Evolutionary conservation across 2,329 filamentous ascomycete genomes (phyloP), one percentile per base, ranked within the genome.

Genomic region (Verticillium tricorpus): DNA sequence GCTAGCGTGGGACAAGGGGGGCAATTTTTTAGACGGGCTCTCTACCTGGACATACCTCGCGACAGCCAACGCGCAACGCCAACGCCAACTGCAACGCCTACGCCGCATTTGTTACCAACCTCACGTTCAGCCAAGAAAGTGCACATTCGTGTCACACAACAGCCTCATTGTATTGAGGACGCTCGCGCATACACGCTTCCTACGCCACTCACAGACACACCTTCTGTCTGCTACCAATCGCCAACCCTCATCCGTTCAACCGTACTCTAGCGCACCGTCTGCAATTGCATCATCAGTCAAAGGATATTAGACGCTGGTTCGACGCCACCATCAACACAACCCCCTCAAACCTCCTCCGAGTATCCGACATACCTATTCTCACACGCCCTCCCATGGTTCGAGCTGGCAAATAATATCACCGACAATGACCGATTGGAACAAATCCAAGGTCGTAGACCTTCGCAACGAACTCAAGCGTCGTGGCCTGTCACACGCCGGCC

Each of bases 391-490:
- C 45, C 45, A 52, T 52, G 45, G n/a, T 52, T 52, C 45, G n/a
- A 52, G n/a, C 9, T 22, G 12, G 9, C 28, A 31, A 59, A 58
- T 32, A 54, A 35, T 34, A 12, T 22, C 56, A 34, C 32, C 65
- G 67, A 76, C 63, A 65, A 84, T 82, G 80, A 75, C 76, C 59
- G 82, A 85, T 67, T 86, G 82, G 78, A 76, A 74, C 64, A 82
- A 78, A 74, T 82, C 88, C 70, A 93, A 91, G 76, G 91, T 94
- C 65, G 80, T 87, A 37, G 89, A 93, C 69, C 82, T 94, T 62
- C 90, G 89, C 74, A 85, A 85, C 25, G 89, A 93, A 78, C 82
- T 93, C 52, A 92, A 91, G 76, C 81, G 80, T 62, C 85, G 90
- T 65, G 87, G 87, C n/a, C 83, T 93, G 45, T 78, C 86, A 6